Evolutionary conservation across 1,139 yeast species (phyloP).

Genomic region (Arxiozyma slooffiae): DNA sequence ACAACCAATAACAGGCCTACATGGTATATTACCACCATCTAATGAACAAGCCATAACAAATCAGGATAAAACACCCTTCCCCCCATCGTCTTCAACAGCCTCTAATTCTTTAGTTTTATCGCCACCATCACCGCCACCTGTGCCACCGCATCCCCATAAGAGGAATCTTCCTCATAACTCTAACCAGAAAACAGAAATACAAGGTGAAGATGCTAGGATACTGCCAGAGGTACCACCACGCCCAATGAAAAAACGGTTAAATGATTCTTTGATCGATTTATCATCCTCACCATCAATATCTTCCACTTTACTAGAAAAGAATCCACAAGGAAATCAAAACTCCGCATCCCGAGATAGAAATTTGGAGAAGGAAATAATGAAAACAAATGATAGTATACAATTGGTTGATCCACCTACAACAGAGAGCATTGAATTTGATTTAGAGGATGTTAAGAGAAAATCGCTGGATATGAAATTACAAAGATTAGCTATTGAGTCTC

Average conservation of each 20-base stretch:
- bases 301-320: constrained; percentile 7
- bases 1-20: neutral
- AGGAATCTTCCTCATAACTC: too few relatives aligned
- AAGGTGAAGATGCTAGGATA: neutral
- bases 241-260: constrained; percentile 3
- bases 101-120: neutral
- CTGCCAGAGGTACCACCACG: constrained; percentile 7
- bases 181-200: neutral
- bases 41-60: neutral
- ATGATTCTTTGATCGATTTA: constrained; percentile 10
- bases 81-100: neutral
- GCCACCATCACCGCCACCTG: constrained; percentile 2
- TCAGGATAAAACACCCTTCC: neutral
- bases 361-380: neutral
- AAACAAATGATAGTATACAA: neutral
- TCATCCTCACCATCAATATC: constrained; percentile 9
- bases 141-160: constrained; percentile 5
- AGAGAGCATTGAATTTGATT: constrained; percentile 26
- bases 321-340: neutral
- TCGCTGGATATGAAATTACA: constrained; percentile 26
- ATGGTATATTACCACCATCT: neutral
- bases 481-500: constrained; percentile 8
- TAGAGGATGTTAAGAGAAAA: constrained; percentile 16
- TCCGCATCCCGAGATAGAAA: neutral
- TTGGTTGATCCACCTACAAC: constrained; percentile 16